Evolutionary conservation across 257 asterid genomes (phyloP), one percentile per base, ranked within the genome.

Genomic region (Plantago ovata): DNA sequence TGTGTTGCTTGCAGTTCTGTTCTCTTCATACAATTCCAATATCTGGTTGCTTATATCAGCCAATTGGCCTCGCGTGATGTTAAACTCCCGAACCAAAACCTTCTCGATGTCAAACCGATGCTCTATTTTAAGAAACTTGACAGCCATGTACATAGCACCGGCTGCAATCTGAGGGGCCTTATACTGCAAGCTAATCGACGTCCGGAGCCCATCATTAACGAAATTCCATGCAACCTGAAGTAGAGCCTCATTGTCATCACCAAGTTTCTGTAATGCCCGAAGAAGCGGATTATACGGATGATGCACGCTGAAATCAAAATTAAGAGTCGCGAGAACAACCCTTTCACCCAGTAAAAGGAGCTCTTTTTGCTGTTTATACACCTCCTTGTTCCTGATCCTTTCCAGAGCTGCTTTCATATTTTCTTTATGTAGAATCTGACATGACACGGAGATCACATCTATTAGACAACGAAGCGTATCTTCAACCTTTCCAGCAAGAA

Each of bases 201-300:
- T 92, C 75, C 98, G 86, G 60, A 86, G 95, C 90, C 95, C 96
- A 85, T 91, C 98, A 49, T 91, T 91, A 64, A 91, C 98, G 72
- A 91, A 91, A 71, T 91, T 91, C 98, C 98, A 91, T n/a, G 98
- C 98, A 66, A 91, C 98, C 75, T 91, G 95, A 52, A 95, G 96
- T 15, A 91, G 79, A 55, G 96, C 85, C 75, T 84, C 81, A 79
- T 90, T 86, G 64, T 96, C 95, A 79, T 87, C 96, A 84, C 87
- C 69, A 70, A 91, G 84, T 50, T 84, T 91, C 71, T 91, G 83
- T 55, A 87, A 83, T 53, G 98, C 96, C 84, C 83, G 96, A 19
- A 91, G 96, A 44, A 91, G 96, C 62, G 98, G 98, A 63, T 91
- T 91, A 66, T 91, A 91, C 11, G 98, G 98, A 69, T 91, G 98